Evolutionary conservation across 129 eudicot genomes (phyloP).

Genomic region (Flaveria brownii): DNA sequence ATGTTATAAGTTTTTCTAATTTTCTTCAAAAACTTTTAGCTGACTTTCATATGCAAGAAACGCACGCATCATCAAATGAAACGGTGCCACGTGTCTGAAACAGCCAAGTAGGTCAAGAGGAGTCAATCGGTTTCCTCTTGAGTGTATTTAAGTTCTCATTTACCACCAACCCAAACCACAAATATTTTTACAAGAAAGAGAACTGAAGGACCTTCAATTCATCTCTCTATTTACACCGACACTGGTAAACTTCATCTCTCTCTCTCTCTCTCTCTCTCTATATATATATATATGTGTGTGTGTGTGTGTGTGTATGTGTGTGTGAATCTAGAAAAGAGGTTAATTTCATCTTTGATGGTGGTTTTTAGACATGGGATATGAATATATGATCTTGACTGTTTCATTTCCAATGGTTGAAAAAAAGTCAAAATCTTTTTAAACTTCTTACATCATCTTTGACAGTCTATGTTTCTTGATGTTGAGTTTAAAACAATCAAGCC

Average conservation of each 20-base stretch:
- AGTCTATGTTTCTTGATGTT: neutral
- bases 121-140: conserved; percentile 45
- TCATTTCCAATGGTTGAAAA: neutral
- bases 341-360: conserved; percentile 27
- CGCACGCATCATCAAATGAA: conserved; percentile 31
- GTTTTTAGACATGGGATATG: conserved; percentile 17
- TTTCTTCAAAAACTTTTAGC: conserved; percentile 7
- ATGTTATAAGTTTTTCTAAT: neutral
- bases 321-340: neutral
- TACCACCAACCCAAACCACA: conserved; percentile 34
- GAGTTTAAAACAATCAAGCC: neutral
- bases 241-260: conserved; percentile 34
- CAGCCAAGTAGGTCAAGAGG: conserved; percentile 39
- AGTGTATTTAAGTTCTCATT: conserved; percentile 52
- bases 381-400: conserved; percentile 15
- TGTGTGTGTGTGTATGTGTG: neutral
- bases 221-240: conserved; percentile 38
- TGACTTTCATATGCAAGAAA: conserved; percentile 36
- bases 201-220: neutral
- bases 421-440: neutral
- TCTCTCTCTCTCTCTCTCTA: conserved; percentile 22
- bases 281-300: neutral
- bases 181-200: conserved; percentile 10
- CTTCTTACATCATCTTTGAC: neutral
- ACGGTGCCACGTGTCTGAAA: conserved; percentile 38